Conservation (phyloP, 495 filamentous ascomycete species). For the Penicillium antarcticum region DNA sequence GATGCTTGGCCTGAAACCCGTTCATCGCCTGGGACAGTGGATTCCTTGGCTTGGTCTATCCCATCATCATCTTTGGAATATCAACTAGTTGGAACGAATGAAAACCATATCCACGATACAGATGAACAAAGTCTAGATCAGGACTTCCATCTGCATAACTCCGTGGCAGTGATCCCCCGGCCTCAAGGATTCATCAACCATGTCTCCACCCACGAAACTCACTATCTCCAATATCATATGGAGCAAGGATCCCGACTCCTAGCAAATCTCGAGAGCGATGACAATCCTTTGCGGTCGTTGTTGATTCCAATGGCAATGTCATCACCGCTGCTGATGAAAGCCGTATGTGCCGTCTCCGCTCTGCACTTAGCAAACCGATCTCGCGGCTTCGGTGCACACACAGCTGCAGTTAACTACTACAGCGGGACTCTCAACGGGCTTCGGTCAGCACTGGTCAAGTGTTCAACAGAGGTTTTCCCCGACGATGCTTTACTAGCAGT, state of each 20-base stretch:
- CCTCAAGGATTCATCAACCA: constrained; percentile 23
- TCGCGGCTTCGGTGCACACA: constrained; percentile 24
- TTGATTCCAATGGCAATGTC: constrained; percentile 42
- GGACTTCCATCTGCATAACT: not conserved
- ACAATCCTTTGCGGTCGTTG: constrained; percentile 40
- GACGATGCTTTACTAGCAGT: constrained; percentile 41
- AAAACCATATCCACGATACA: not conserved
- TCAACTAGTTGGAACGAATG: not conserved
- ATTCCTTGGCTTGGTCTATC: constrained; percentile 6
- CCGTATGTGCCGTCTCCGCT: constrained; percentile 42
- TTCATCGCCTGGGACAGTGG: constrained; percentile 7
- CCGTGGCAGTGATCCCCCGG: constrained; percentile 7
- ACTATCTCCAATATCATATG: constrained; percentile 45
- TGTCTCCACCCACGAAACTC: constrained; percentile 33
- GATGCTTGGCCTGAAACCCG: constrained; percentile 11
- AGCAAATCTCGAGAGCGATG: constrained; percentile 40
- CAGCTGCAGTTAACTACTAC: constrained; percentile 35
- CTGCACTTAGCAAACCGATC: constrained; percentile 41
- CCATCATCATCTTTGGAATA: constrained; percentile 7
- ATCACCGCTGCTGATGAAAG: constrained; percentile 41
- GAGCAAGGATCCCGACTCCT: constrained; percentile 38
- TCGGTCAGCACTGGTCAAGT: constrained; percentile 23
- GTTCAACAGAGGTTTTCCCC: constrained; percentile 17
- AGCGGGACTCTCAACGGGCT: constrained; percentile 36
- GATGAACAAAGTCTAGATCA: not conserved